Conservation (phyloP, 306 rosid species). For the Sicyos edulis region DNA sequence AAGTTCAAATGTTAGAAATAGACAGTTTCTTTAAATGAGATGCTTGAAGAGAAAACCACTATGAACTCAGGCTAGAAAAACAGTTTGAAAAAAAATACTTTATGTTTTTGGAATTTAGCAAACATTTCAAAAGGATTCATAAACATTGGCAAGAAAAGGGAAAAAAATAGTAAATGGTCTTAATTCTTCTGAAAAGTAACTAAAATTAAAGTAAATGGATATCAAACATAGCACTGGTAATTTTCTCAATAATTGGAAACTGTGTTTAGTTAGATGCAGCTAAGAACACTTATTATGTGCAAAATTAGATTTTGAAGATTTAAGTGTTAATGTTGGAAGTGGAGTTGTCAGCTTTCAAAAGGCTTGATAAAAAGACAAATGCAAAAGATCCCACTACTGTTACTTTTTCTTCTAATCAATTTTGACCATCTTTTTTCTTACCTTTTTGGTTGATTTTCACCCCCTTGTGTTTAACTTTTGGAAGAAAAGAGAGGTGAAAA, state of each 20-base stretch:
- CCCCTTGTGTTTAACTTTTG: neutral
- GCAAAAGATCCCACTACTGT: conserved; percentile 5
- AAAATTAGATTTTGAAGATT: conserved; percentile 2
- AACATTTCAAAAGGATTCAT: conserved; percentile 8
- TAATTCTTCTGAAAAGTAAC: neutral
- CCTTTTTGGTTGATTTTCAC: neutral
- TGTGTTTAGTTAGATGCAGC: conserved; percentile 13
- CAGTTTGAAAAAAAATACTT: neutral
- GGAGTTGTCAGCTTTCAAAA: conserved; percentile 11
- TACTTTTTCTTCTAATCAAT: neutral
- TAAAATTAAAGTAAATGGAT: neutral
- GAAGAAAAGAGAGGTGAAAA: neutral
- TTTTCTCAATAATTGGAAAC: conserved; percentile 15
- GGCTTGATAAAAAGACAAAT: conserved; percentile 6
- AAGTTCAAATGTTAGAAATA: neutral
- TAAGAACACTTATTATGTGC: neutral
- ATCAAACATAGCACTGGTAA: neutral
- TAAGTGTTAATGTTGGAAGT: neutral
- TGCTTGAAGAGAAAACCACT: no score
- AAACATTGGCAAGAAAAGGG: neutral
- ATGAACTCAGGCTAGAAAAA: no score
- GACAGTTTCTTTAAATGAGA: no score
- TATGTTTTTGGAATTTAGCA: conserved; percentile 14
- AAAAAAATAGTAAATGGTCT: neutral
- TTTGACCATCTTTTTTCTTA: conserved; percentile 6